Evolutionary conservation across 2,329 filamentous ascomycete species (phyloP).

Genomic region (Penicillium sp.): DNA sequence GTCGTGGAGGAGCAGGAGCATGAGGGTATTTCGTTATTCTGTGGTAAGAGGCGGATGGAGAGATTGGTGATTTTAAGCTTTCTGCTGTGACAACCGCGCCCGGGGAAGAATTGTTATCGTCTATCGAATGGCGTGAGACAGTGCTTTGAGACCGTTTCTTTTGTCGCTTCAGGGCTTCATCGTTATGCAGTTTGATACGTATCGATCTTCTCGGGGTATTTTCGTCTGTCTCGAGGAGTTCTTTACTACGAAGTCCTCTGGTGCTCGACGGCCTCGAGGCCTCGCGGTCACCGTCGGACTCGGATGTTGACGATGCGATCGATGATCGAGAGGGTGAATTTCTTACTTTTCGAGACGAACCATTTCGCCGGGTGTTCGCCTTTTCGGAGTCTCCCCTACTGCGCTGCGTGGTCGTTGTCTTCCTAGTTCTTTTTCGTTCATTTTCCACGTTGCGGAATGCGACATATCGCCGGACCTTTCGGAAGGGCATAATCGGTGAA

Average conservation of each 20-base stretch:
- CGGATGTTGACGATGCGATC: conserved; percentile 50
- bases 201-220: conserved; percentile 73
- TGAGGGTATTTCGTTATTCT: conserved; percentile 85
- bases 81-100: conserved; percentile 61
- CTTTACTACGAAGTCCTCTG: conserved; percentile 21
- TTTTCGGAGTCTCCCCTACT: conserved; percentile 21
- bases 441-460: conserved; percentile 8
- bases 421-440: conserved; percentile 19
- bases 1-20: conserved; percentile 81
- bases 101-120: conserved; percentile 20
- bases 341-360: conserved; percentile 29
- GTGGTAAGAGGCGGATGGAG: conserved; percentile 56
- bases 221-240: conserved; percentile 52
- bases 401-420: conserved; percentile 20
- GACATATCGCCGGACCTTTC: conserved; percentile 50
- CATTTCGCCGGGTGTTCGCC: conserved; percentile 23
- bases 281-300: conserved; percentile 50
- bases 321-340: conserved; percentile 37
- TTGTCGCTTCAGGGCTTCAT: conserved; percentile 71
- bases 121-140: conserved; percentile 21
- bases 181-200: conserved; percentile 81
- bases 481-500: conserved; percentile 69
- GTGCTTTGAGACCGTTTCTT: conserved; percentile 35
- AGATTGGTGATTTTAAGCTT: conserved; percentile 90
- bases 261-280: conserved; percentile 19